phyloP scores from a whole-genome alignment of 2,329 filamentous ascomycete genomes.

The Plenodomus biglobosus region DNA sequence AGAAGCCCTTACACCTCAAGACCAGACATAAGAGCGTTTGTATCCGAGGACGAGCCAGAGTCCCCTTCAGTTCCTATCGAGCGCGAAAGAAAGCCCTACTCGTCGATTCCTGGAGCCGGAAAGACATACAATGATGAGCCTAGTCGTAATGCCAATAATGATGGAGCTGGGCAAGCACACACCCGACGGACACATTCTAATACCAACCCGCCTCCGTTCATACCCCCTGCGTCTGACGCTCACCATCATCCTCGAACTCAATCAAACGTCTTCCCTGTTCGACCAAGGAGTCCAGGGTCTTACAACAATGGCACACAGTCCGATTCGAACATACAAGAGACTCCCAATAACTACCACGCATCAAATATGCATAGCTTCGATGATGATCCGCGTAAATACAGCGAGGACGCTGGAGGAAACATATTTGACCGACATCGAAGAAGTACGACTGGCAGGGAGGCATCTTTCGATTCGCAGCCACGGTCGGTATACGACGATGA shows the following conservation, averaged over 20 bases:
- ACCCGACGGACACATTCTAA: slow-evolving; percentile 38
- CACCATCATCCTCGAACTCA: slow-evolving; percentile 27
- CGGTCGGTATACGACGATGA: slow-evolving; percentile 38
- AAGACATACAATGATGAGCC: slow-evolving; percentile 54
- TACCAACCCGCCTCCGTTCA: slow-evolving; percentile 34
- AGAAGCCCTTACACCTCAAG: slow-evolving; percentile 38
- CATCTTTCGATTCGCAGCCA: slow-evolving; percentile 30
- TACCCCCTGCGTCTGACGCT: slow-evolving; percentile 21
- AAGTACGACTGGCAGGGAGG: slow-evolving; percentile 29
- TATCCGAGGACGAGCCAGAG: slow-evolving; percentile 35
- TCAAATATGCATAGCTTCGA: slow-evolving; percentile 38
- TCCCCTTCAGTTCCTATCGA: slow-evolving; percentile 58
- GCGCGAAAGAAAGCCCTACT: slow-evolving; percentile 66
- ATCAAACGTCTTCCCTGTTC: slow-evolving; percentile 22
- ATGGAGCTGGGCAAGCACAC: slow-evolving; percentile 24
- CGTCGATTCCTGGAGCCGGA: slow-evolving; percentile 59
- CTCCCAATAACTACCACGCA: slow-evolving; percentile 34
- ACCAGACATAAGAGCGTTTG: slow-evolving; percentile 33
- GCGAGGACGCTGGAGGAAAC: slow-evolving; percentile 34
- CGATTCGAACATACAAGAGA: slow-evolving; percentile 37
- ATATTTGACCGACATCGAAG: slow-evolving; percentile 30
- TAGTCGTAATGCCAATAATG: slow-evolving; percentile 28
- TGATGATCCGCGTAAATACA: slow-evolving; percentile 34
- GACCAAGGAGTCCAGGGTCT: slow-evolving; percentile 40
- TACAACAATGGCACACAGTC: slow-evolving; percentile 39